phyloP scores from a whole-genome alignment of 1,139 yeast genomes.

The Yamadazyma spencermartinsiae region DNA sequence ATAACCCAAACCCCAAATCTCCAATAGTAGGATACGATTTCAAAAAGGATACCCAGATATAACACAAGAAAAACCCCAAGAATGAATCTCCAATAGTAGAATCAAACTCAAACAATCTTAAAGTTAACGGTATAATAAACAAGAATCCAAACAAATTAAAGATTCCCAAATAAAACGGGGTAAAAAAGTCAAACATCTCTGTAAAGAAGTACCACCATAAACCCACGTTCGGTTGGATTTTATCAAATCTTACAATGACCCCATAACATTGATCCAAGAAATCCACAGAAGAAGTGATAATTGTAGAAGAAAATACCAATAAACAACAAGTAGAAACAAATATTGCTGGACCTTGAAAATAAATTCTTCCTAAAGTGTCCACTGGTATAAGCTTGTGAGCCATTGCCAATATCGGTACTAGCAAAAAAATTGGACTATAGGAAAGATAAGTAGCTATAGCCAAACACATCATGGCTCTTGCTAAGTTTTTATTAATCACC shows the following conservation, averaged over 20 bases:
- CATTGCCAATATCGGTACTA: constrained; percentile 54
- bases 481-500: constrained; percentile 37
- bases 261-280: constrained; percentile 67
- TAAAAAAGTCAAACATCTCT: constrained; percentile 89
- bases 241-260: constrained; percentile 58
- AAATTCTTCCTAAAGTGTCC: constrained; percentile 16
- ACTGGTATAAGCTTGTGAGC: constrained; percentile 22
- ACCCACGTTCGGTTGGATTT: constrained; percentile 83
- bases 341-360: constrained; percentile 25
- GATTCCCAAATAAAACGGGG: constrained; percentile 77
- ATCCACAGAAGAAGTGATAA: constrained; percentile 35
- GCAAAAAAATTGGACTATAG: constrained; percentile 56
- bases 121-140: constrained; percentile 71
- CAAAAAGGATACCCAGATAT: constrained; percentile 70
- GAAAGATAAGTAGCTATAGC: constrained; percentile 68
- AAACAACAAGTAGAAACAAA: constrained; percentile 28
- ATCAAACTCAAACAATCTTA: constrained; percentile 52
- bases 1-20: constrained; percentile 70
- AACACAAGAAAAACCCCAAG: constrained; percentile 61
- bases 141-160: constrained; percentile 76
- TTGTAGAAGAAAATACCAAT: constrained; percentile 36
- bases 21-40: constrained; percentile 89
- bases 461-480: constrained; percentile 52
- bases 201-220: constrained; percentile 98
- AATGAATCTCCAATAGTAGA: constrained; percentile 48